phyloP scores from a whole-genome alignment of 1,139 yeast genomes.

The Candida tetrigidarum region DNA sequence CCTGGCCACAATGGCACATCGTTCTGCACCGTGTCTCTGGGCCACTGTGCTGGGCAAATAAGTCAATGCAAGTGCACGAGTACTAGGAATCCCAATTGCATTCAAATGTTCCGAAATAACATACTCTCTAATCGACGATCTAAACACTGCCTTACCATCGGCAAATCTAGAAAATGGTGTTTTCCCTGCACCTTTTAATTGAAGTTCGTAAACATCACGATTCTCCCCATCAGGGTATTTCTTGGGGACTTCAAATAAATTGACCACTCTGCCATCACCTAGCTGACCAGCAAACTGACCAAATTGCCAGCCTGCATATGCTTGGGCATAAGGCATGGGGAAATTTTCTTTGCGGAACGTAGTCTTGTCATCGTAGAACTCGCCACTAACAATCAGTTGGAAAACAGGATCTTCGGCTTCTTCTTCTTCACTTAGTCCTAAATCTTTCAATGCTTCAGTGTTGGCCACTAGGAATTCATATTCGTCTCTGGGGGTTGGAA shows the following conservation, averaged over 20 bases:
- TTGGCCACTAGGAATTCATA: constrained; percentile 64
- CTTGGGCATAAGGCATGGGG: constrained; percentile 85
- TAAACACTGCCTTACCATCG: constrained; percentile 91
- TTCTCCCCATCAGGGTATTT: constrained; percentile 27
- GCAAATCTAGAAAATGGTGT: constrained; percentile 96
- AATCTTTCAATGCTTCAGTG: constrained; percentile 60
- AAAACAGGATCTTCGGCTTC: constrained; percentile 44
- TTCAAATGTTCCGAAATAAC: constrained; percentile 81
- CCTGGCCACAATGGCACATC: constrained; percentile 84
- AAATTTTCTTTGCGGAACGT: constrained; percentile 36
- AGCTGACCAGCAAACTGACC: constrained; percentile 97
- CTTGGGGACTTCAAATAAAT: constrained; percentile 69
- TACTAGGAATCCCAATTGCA: constrained; percentile 84
- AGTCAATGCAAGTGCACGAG: constrained; percentile 79
- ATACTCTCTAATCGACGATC: constrained; percentile 89
- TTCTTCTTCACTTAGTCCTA: constrained; percentile 49
- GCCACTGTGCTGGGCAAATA: constrained; percentile 78
- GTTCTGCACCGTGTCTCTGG: constrained; percentile 70
- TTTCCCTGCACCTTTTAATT: constrained; percentile 88
- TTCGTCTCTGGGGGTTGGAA: constrained; percentile 63
- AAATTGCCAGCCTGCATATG: constrained; percentile 96
- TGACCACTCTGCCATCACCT: constrained; percentile 93
- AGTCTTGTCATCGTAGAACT: constrained; percentile 34
- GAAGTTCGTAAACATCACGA: constrained; percentile 60
- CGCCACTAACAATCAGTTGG: constrained; percentile 66